Evolutionary conservation across 2,329 filamentous ascomycete genomes (phyloP), one percentile per base, ranked within the genome.

Genomic region (Claviceps sp.): DNA sequence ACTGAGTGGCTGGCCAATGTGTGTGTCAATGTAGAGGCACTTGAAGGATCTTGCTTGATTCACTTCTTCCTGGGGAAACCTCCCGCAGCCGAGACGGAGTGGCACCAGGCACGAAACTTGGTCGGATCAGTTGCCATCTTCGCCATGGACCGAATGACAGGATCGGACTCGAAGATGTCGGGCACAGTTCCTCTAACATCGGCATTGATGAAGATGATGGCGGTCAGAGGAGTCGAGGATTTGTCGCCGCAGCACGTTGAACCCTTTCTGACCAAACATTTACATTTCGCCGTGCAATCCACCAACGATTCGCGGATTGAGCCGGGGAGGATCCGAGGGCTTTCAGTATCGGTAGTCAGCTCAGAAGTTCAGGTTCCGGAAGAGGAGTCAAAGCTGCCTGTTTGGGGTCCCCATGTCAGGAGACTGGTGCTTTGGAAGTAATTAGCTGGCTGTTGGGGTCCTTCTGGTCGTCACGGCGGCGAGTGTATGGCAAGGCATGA

Each of bases 1-100:
- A 72, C 70, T 5, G 76, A 90, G 58, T 91, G 86, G 78, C 73
- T 82, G 23, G 80, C 79, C 57, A 86, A 85, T 59, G 74, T 90
- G 45, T 69, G 71, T 16, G 78, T 82, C 22, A 70, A 74, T 50
- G 83, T 80, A 55, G 75, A 78, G 52, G 78, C 79, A 2, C 64
- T 85, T 8, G 70, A 75, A 11, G 77, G 75, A 1, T 79, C 82
- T 0, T 87, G 83, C 50, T 57, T 56, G 0, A 70, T 91, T 20
- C 78, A 83, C 61, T 69, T 90, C 53, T 90, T 89, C 66, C 62
- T 88, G 1, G 85, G 82, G 0, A 62, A 72, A 2, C 68, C 72
- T 1, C 68, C 75, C 0, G 57, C 60, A 3, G 68, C 80, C 40
- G 59, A 70, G 1, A 56, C 56, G 5, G 59, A 63, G 0, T 86